Evolutionary conservation across 2,329 filamentous ascomycete species (phyloP), one percentile per base, ranked within the genome.

Genomic region (Fusarium luffae): DNA sequence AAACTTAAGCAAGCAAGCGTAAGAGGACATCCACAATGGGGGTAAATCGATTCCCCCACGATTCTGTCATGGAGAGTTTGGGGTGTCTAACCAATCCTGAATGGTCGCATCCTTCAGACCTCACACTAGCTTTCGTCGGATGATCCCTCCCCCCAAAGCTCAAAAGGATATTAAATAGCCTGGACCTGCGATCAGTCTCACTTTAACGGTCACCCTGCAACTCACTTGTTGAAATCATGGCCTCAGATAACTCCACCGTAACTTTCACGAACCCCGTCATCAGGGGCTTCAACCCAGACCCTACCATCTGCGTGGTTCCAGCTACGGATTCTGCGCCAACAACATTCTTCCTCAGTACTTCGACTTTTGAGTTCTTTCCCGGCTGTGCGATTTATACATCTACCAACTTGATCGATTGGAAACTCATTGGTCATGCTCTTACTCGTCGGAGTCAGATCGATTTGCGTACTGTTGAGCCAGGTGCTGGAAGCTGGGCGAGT

Each of bases 311-410:
- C 47, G 76, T 80, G 6, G 78, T 80, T 9, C 78, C 76, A 11
- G 76, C 77, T 18, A 75, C 75, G 0, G 70, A 68, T 4, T 63
- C 70, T 7, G 58, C 70, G 3, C 77, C 77, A 4, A 70, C 76
- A 9, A 77, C 73, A 3, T 90, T 85, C 74, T 90, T 86, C 75
- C 82, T 90, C 28, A 85, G 85, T 40, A 90, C 86, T 6, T 90
- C 88, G 1, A 87, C 86, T 0, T 90, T 90, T 60, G 88, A 90
- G 74, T 88, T 84, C 75, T 89, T 88, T 63, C 88, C 88, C 0
- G 87, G 86, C 6, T 84, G 85, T n/a, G 85, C 87, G 16, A 86
- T 90, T 59, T 89, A 90, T 70, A 82, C 87, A 27, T 88, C 85
- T 21, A 84, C 77, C 1, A 83, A 87, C 66, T 79, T 88, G 13